Percentiles rank a stretch among this genome's conserved stretches.
These are phyloP conservation scores for Malus fusca DNA, from an alignment of 306 rosid genomes.

Conservation along the genomic window DNA sequence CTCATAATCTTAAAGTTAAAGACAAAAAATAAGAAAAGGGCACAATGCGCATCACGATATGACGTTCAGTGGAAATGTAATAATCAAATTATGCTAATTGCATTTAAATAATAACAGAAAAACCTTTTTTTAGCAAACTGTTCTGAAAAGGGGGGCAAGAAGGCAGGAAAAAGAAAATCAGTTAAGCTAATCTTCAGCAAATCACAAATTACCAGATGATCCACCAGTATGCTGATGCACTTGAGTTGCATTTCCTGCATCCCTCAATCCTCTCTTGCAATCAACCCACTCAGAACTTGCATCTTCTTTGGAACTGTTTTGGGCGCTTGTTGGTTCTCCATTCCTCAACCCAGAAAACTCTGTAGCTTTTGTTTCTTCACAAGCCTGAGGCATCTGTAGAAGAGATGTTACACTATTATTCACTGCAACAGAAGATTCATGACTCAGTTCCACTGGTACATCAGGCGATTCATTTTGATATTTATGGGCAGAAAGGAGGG, in stretches of 20 bases:
- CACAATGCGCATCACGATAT: background rate
- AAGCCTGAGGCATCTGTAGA: slow-evolving; percentile 17
- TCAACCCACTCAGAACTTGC: slow-evolving; percentile 19
- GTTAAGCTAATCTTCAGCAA: background rate
- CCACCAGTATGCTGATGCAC: background rate
- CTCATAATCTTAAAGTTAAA: background rate
- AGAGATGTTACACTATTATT: slow-evolving; percentile 18
- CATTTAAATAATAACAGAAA: background rate
- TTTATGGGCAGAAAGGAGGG: slow-evolving; percentile 44
- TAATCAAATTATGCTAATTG: background rate
- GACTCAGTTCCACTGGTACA: slow-evolving; percentile 22
- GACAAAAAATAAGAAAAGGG: background rate
- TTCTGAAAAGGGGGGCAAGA: background rate
- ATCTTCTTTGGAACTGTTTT: slow-evolving; percentile 28
- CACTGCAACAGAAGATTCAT: slow-evolving; percentile 15
- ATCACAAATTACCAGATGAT: slow-evolving; percentile 10
- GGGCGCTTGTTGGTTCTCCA: slow-evolving; percentile 20
- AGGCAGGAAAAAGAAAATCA: background rate
- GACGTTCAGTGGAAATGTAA: background rate
- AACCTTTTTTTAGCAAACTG: background rate
- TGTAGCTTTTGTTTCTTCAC: slow-evolving; percentile 22
- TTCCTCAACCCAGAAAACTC: slow-evolving; percentile 24
- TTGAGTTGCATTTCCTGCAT: background rate
- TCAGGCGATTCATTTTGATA: slow-evolving; percentile 30
- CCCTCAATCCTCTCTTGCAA: slow-evolving; percentile 15